Evolutionary conservation across 139 green algal species (phyloP).

Genomic region (Mesostigma viride): DNA sequence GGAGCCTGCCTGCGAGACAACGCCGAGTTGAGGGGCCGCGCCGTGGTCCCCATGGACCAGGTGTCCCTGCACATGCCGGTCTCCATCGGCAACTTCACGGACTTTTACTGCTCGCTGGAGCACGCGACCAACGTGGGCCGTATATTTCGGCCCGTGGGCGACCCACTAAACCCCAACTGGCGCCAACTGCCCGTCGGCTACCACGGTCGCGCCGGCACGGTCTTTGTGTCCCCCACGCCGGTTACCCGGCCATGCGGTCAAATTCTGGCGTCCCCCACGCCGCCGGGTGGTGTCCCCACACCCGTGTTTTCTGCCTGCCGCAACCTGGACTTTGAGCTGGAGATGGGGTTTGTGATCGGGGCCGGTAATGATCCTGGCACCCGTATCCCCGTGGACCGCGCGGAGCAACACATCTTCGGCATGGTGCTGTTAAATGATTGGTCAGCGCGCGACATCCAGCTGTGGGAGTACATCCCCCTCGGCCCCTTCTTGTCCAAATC

Average conservation of each 20-base stretch:
- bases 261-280: background rate
- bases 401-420: slow-evolving; percentile 74
- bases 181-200: slow-evolving; percentile 82
- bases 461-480: slow-evolving; percentile 84
- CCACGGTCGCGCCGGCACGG: slow-evolving; percentile 74
- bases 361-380: slow-evolving; percentile 61
- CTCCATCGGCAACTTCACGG: slow-evolving; percentile 81
- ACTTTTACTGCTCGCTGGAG: slow-evolving; percentile 83
- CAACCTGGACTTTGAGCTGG: slow-evolving; percentile 81
- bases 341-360: slow-evolving; percentile 70
- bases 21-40: too few relatives aligned
- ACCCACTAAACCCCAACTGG: slow-evolving; percentile 77
- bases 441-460: slow-evolving; percentile 84
- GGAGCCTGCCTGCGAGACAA: too few relatives aligned
- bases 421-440: slow-evolving; percentile 92
- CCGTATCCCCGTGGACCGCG: slow-evolving; percentile 43
- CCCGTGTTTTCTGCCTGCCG: slow-evolving; percentile 38
- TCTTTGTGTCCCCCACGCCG: slow-evolving; percentile 66
- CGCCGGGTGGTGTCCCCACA: background rate
- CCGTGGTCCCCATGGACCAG: slow-evolving; percentile 29
- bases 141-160: slow-evolving; percentile 63
- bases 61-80: slow-evolving; percentile 67
- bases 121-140: slow-evolving; percentile 72
- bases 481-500: slow-evolving; percentile 90
- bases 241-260: slow-evolving; percentile 53